Evolutionary conservation across 805 yeast species (phyloP).

Genomic region (Candida yuanshanica): DNA sequence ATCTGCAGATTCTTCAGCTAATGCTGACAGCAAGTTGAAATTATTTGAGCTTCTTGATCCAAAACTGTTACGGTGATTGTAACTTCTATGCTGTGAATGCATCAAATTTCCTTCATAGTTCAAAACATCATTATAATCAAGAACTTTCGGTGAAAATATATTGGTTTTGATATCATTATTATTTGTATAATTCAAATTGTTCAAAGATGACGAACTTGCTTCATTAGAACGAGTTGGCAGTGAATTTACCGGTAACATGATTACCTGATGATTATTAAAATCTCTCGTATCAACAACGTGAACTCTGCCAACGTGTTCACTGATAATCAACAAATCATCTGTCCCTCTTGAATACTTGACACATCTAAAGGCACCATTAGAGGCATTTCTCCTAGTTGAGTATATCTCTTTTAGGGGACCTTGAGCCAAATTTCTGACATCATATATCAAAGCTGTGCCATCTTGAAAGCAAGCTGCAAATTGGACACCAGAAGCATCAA

Average conservation of each 20-base stretch:
- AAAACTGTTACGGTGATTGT: conserved; percentile 6
- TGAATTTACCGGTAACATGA: conserved; percentile 48
- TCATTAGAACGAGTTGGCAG: conserved; percentile 2
- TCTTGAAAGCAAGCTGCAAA: conserved; percentile 84
- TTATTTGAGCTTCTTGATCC: conserved; percentile 21
- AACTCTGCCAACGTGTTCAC: conserved; percentile 83
- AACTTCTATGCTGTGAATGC: background rate
- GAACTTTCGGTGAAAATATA: conserved; percentile 15
- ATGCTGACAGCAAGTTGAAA: conserved; percentile 17
- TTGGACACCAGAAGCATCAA: conserved; percentile 65
- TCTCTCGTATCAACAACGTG: conserved; percentile 80
- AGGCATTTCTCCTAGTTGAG: conserved; percentile 53
- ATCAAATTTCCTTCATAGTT: conserved; percentile 14
- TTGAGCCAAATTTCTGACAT: conserved; percentile 51
- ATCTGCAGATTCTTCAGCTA: conserved; percentile 14
- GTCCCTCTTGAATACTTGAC: conserved; percentile 55
- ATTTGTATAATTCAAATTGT: background rate
- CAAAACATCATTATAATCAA: conserved; percentile 21
- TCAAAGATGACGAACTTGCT: conserved; percentile 6
- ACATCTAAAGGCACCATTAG: conserved; percentile 65
- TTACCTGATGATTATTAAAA: conserved; percentile 67
- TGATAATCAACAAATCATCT: conserved; percentile 69
- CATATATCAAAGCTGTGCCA: conserved; percentile 75
- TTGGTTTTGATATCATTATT: conserved; percentile 1
- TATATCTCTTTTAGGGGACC: conserved; percentile 48